phyloP scores from a whole-genome alignment of 1,139 yeast species.

The Suhomyces taliae region DNA sequence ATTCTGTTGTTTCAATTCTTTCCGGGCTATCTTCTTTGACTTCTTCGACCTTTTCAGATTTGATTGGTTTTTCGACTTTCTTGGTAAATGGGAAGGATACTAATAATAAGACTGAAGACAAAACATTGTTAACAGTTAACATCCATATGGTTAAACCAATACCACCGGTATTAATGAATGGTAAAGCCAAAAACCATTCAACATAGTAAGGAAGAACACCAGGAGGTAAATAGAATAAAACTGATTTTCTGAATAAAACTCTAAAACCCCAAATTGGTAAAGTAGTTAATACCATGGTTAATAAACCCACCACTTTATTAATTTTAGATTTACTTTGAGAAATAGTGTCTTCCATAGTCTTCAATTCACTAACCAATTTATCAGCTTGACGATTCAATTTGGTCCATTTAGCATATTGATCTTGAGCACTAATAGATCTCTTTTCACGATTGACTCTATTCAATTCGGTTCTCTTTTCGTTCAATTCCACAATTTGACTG shows the following conservation, averaged over 20 bases:
- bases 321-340: slow-evolving; percentile 39
- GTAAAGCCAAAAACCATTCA: slow-evolving; percentile 60
- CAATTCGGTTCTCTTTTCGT: slow-evolving; percentile 46
- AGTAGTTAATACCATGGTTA: slow-evolving; percentile 32
- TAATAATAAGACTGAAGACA: slow-evolving; percentile 29
- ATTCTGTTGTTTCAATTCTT: background rate
- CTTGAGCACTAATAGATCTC: slow-evolving; percentile 76
- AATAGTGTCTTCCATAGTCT: slow-evolving; percentile 37
- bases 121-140: slow-evolving; percentile 37
- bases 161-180: slow-evolving; percentile 57
- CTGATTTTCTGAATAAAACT: slow-evolving; percentile 55
- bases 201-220: slow-evolving; percentile 57
- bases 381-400: slow-evolving; percentile 76
- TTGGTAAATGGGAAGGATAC: slow-evolving; percentile 29
- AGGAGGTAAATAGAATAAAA: slow-evolving; percentile 61
- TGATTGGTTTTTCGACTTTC: slow-evolving; percentile 14
- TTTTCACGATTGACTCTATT: slow-evolving; percentile 51
- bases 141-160: slow-evolving; percentile 56
- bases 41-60: slow-evolving; percentile 1
- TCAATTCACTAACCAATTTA: slow-evolving; percentile 54
- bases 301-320: slow-evolving; percentile 27
- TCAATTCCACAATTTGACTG: slow-evolving; percentile 34
- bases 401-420: slow-evolving; percentile 95
- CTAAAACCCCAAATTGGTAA: slow-evolving; percentile 53
- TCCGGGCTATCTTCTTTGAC: background rate